Evolutionary conservation across 768 basidiomycete genomes (phyloP), one percentile per base, ranked within the genome.

Genomic region (Rhizopogon roseolus): DNA sequence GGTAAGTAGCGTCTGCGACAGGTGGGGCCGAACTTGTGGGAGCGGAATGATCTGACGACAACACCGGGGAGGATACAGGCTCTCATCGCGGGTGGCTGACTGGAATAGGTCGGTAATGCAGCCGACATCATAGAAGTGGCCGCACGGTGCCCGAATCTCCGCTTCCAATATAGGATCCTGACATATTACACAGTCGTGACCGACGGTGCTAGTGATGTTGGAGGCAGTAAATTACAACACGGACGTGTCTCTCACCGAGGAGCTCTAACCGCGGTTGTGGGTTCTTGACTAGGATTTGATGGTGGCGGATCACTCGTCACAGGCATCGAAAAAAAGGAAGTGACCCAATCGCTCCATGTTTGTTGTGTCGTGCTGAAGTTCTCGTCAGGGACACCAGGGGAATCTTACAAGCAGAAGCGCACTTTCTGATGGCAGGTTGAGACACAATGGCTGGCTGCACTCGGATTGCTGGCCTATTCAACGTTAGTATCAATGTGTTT

Each of bases 51-150:
- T 55, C 29, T 60, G 59, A 32, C 64, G 56, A 55, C 75, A 76
- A 57, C 75, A 76, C 19, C 68, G 68, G 28, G 74, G 74, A 4
- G 74, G 75, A 59, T 65, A 74, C 25, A 77, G 66, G 1, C 68
- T 60, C 53, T 76, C 76, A 59, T 76, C 75, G 17, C 45, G 56
- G 7, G 60, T 66, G 1, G 73, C 64, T 13, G 64, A 55, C 52
- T 66, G 54, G 63, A 75, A 72, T 41, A 76, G 64, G 36, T 66
- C 56, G 1, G 63, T 61, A 22, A 68, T 10, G 55, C 75, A 76
- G 14, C 3, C 56, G 11, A 57, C 53, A 43, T 73, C 72, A 50
- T 73, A 74, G 53, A 57, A 56, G 56, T 76, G 71, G 25, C 65
- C 63, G 45, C 75, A 76, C 1, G 66, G 67, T 0, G 67, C 64